These are phyloP conservation scores for Barnettozyma sucrosica DNA, from an alignment of 805 yeast species.

Conservation along the genomic window DNA sequence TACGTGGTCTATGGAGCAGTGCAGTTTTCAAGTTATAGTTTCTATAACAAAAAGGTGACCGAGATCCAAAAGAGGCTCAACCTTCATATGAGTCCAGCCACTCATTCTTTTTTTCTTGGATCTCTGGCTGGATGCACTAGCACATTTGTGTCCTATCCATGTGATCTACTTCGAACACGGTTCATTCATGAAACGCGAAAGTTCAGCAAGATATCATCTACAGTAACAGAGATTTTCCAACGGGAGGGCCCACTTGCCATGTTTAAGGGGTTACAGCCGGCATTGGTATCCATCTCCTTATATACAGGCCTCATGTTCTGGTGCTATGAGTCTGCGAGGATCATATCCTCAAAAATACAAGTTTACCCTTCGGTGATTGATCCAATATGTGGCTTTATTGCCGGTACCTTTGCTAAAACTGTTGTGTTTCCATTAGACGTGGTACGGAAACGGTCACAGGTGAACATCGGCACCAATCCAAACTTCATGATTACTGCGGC, in stretches of 20 bases:
- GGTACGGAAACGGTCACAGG: conserved; percentile 70
- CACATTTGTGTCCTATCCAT: conserved; percentile 75
- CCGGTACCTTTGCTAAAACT: conserved; percentile 72
- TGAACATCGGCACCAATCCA: conserved; percentile 35
- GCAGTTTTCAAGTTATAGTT: conserved; percentile 72
- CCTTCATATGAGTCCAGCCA: conserved; percentile 19
- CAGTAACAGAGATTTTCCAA: conserved; percentile 29
- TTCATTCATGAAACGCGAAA: conserved; percentile 39
- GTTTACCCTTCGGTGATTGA: conserved; percentile 29
- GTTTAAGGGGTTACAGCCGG: conserved; percentile 43
- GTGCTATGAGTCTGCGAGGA: conserved; percentile 44
- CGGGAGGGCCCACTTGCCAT: conserved; percentile 42
- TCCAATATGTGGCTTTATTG: conserved; percentile 61
- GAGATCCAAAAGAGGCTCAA: conserved; percentile 23
- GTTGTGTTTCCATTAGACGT: conserved; percentile 84
- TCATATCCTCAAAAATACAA: conserved; percentile 8
- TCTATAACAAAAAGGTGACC: conserved; percentile 41
- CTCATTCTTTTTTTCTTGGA: conserved; percentile 53
- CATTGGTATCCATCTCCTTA: conserved; percentile 58
- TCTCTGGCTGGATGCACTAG: conserved; percentile 72
- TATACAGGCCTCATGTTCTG: conserved; percentile 74
- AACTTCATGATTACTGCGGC: conserved; percentile 28
- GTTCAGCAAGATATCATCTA: conserved; percentile 24
- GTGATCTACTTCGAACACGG: conserved; percentile 83
- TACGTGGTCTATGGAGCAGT: conserved; percentile 79